These are phyloP conservation scores for Pleomassaria siparia DNA, from an alignment of 2,329 filamentous ascomycete species.

Conservation along the genomic window DNA sequence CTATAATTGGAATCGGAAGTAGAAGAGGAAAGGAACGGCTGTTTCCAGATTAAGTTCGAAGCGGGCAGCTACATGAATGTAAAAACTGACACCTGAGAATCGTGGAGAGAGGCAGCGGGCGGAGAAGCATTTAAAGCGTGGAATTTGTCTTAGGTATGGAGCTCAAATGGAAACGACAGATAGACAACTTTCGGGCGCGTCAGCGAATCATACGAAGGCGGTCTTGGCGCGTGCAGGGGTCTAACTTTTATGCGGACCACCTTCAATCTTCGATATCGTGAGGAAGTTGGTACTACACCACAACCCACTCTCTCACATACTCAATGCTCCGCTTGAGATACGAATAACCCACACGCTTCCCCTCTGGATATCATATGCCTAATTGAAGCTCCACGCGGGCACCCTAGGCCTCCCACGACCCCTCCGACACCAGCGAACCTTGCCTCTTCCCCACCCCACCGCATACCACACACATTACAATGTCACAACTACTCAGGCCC, in stretches of 20 bases:
- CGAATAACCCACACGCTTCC: constrained; percentile 22
- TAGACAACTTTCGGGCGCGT: constrained; percentile 4
- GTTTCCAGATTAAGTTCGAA: constrained; percentile 3
- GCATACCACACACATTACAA: constrained; percentile 9
- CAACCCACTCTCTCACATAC: neutral
- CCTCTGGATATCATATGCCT: neutral
- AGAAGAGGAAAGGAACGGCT: constrained; percentile 23
- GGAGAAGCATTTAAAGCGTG: constrained; percentile 11
- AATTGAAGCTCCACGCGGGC: constrained; percentile 14
- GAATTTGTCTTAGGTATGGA: constrained; percentile 4
- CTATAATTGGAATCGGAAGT: constrained; percentile 10
- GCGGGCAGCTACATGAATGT: constrained; percentile 19
- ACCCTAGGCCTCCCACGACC: constrained; percentile 10
- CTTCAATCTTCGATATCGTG: neutral
- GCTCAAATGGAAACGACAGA: constrained; percentile 12
- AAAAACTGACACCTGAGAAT: constrained; percentile 5
- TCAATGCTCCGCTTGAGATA: constrained; percentile 8
- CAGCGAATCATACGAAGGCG: constrained; percentile 5
- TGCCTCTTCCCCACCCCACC: neutral
- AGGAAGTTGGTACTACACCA: neutral
- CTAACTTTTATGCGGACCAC: constrained; percentile 4
- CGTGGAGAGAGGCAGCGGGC: neutral
- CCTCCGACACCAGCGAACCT: constrained; percentile 12
- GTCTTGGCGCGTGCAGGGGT: neutral
- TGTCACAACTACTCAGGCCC: constrained; percentile 24